Evolutionary conservation across 129 eudicot species (phyloP).

Genomic region (Cynara cardunculus): DNA sequence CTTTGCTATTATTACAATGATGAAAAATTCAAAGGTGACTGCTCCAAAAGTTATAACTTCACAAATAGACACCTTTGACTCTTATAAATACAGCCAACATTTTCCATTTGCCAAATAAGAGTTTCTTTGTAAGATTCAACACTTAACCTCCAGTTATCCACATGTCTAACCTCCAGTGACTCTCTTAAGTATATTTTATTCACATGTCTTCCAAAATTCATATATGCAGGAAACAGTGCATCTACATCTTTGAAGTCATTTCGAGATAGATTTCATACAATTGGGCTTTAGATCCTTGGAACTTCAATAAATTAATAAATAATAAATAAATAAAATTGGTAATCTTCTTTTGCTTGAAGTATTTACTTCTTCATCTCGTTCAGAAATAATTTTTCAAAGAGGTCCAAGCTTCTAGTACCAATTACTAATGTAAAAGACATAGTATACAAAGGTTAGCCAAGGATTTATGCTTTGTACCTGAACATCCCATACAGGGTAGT

Average conservation of each 20-base stretch:
- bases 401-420: background rate
- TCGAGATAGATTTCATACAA: background rate
- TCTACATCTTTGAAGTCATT: too few species aligned
- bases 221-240: background rate
- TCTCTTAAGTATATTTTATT: background rate
- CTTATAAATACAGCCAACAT: too few species aligned
- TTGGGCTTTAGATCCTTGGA: background rate
- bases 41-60: background rate
- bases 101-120: too few species aligned
- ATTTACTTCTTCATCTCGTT: background rate
- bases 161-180: background rate
- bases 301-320: background rate
- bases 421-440: background rate
- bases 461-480: constrained; percentile 45
- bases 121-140: too few species aligned
- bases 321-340: background rate
- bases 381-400: background rate
- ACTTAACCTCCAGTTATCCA: background rate
- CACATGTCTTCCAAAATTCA: background rate
- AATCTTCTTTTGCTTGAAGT: background rate
- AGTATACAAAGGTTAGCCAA: background rate
- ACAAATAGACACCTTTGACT: too few species aligned
- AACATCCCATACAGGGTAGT: constrained; percentile 99
- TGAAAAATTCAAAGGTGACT: background rate
- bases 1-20: too few species aligned